These are phyloP conservation scores for Candida germanica DNA, from an alignment of 805 yeast genomes.

Conservation along the genomic window DNA sequence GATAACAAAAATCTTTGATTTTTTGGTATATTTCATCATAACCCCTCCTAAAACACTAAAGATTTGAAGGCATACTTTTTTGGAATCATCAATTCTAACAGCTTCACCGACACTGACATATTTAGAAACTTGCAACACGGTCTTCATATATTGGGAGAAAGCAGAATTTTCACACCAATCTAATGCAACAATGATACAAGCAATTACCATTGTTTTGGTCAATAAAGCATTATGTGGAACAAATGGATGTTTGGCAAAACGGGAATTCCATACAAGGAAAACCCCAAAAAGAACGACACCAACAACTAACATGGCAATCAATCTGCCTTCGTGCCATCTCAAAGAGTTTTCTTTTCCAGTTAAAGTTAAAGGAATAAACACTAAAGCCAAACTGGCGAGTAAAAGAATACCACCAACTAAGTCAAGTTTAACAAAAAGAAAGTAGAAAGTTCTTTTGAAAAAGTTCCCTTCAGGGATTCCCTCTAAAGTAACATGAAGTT, in stretches of 20 bases:
- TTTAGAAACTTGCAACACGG: conserved; percentile 21
- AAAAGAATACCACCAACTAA: conserved; percentile 32
- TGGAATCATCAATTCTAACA: conserved; percentile 25
- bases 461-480: conserved; percentile 12
- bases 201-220: conserved; percentile 30
- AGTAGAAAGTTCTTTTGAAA: conserved; percentile 8
- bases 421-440: conserved; percentile 28
- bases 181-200: conserved; percentile 24
- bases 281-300: conserved; percentile 32
- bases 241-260: conserved; percentile 33
- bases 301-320: conserved; percentile 42
- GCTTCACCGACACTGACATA: conserved; percentile 36
- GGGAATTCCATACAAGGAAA: conserved; percentile 35
- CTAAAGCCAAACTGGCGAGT: conserved; percentile 33
- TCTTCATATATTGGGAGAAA: conserved; percentile 18
- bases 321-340: conserved; percentile 31
- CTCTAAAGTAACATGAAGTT: conserved; percentile 1
- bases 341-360: conserved; percentile 25
- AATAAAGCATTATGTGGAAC: conserved; percentile 31
- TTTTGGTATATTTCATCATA: conserved; percentile 28
- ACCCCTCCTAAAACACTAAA: conserved; percentile 36
- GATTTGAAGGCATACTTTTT: conserved; percentile 21
- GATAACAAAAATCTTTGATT: conserved; percentile 32
- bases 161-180: conserved; percentile 8
- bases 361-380: conserved; percentile 36